Percentiles rank a stretch among this genome's conserved stretches.
Evolutionary conservation across 164 flowering plant genomes (phyloP).

Genomic region (Cinnamomum micranthum): DNA sequence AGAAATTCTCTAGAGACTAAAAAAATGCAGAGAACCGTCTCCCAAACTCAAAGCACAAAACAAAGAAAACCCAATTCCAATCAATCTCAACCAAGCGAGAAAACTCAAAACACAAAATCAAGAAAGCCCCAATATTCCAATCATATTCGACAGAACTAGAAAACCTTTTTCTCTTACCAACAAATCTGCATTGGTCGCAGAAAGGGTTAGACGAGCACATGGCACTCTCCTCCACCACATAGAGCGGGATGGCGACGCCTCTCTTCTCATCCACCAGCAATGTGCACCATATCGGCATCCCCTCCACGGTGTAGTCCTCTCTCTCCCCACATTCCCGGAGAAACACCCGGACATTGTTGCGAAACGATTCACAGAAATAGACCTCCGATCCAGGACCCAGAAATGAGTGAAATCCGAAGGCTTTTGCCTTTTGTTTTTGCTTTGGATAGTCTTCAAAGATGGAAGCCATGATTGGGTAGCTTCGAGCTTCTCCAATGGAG

Average conservation of each 20-base stretch:
- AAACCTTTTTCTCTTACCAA: slow-evolving; percentile 32
- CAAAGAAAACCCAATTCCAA: background rate
- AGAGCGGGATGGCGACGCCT: slow-evolving; percentile 59
- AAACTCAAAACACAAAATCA: background rate
- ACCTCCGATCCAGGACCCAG: slow-evolving; percentile 50
- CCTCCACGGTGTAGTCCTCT: slow-evolving; percentile 43
- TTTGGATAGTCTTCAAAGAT: background rate
- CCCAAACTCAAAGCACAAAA: too few relatives aligned
- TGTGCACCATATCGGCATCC: slow-evolving; percentile 67
- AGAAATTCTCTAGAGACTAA: too few relatives aligned
- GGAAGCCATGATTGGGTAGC: background rate
- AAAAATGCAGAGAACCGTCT: too few relatives aligned
- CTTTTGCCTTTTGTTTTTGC: background rate
- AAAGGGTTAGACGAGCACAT: slow-evolving; percentile 38
- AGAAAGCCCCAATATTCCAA: background rate
- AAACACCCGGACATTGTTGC: slow-evolving; percentile 60
- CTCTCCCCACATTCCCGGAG: slow-evolving; percentile 49
- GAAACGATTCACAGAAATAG: slow-evolving; percentile 43
- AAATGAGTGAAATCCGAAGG: slow-evolving; percentile 44
- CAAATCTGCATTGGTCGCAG: slow-evolving; percentile 75
- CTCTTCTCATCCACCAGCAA: slow-evolving; percentile 47
- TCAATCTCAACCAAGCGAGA: background rate
- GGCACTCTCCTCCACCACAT: slow-evolving; percentile 64
- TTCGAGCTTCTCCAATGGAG: background rate
- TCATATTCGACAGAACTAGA: background rate